Conservation (phyloP, 2,329 filamentous ascomycete species). For the Albifimbria verrucaria region DNA sequence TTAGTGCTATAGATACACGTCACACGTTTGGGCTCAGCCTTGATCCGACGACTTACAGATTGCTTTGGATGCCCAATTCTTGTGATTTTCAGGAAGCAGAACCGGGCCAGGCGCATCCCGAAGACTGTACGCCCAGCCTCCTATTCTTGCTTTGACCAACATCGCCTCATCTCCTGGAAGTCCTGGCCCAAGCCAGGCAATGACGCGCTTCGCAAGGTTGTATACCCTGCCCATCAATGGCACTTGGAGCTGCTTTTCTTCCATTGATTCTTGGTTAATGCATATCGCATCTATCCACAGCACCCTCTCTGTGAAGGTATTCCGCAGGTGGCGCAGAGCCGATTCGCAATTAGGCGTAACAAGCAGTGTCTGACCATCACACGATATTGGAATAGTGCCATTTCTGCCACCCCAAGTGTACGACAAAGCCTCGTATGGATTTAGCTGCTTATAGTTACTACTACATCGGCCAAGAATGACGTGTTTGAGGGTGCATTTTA, state of each 20-base stretch:
- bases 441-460: too few species aligned
- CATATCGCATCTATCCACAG: conserved; percentile 23
- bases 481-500: too few species aligned
- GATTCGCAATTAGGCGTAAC: conserved; percentile 13
- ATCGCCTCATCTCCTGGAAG: conserved; percentile 10
- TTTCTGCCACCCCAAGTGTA: conserved; percentile 16
- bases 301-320: neutral
- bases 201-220: conserved; percentile 15
- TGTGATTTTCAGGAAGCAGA: conserved; percentile 3
- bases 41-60: neutral
- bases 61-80: neutral
- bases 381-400: conserved; percentile 8
- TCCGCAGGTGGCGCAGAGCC: conserved; percentile 12
- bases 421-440: conserved; percentile 16
- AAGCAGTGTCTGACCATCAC: conserved; percentile 10
- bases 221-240: conserved; percentile 19
- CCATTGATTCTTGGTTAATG: conserved; percentile 15
- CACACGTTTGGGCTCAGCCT: neutral
- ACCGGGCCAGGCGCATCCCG: conserved; percentile 35
- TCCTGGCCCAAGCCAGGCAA: conserved; percentile 17
- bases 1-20: neutral
- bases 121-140: conserved; percentile 4
- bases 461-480: too few species aligned
- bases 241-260: conserved; percentile 18
- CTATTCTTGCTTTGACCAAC: neutral